Evolutionary conservation across 306 rosid species (phyloP).

Genomic region (Styphnolobium japonicum): DNA sequence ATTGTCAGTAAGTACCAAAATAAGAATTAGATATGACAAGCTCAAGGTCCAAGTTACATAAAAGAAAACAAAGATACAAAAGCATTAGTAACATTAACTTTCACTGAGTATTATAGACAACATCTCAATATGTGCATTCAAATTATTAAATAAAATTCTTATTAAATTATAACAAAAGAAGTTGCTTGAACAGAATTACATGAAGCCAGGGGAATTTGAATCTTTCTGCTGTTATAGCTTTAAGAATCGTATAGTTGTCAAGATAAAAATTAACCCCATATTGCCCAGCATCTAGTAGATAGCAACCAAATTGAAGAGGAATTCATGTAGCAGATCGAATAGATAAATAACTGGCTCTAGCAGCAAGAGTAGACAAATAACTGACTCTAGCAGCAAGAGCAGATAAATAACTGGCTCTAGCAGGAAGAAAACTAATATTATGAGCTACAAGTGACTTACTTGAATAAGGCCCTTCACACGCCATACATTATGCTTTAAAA

Average conservation of each 20-base stretch:
- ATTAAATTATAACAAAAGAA: not conserved
- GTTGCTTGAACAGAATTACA: not conserved
- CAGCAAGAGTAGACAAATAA: no score
- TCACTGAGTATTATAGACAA: not conserved
- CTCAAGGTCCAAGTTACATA: not conserved
- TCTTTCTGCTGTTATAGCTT: not conserved
- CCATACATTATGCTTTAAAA: constrained; percentile 91
- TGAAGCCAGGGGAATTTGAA: not conserved
- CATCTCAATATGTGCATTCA: not conserved
- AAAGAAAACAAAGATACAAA: not conserved
- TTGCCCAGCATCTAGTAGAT: not conserved
- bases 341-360: no score
- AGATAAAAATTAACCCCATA: not conserved
- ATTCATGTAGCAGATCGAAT: not conserved
- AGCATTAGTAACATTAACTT: not conserved
- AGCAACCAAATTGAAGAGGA: not conserved
- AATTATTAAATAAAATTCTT: not conserved
- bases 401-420: not conserved
- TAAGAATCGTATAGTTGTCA: not conserved
- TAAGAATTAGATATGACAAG: not conserved
- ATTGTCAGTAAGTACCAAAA: not conserved
- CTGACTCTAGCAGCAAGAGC: not conserved
- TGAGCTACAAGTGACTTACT: constrained; percentile 38
- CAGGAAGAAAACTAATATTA: not conserved
- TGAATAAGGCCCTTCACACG: constrained; percentile 88